phyloP scores from a whole-genome alignment of 1,139 yeast species.

The Blastobotrys arbuscula region DNA sequence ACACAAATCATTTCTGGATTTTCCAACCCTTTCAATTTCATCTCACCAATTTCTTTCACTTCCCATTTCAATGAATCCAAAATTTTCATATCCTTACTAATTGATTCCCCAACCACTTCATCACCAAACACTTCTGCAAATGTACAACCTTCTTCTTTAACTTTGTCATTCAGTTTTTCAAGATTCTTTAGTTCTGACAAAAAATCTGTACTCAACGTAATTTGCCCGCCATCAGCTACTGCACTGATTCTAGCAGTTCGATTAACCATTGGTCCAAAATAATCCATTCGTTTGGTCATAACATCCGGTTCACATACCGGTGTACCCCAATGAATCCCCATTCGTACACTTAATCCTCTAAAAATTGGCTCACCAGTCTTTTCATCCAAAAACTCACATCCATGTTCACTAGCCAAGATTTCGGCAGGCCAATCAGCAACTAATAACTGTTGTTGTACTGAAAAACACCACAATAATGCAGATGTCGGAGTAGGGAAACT shows the following conservation, averaged over 20 bases:
- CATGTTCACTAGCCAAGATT: constrained; percentile 77
- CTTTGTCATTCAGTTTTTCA: constrained; percentile 47
- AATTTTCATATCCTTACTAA: constrained; percentile 62
- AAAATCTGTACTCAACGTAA: constrained; percentile 78
- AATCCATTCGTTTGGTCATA: constrained; percentile 95
- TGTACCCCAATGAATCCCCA: constrained; percentile 98
- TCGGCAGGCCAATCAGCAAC: constrained; percentile 96
- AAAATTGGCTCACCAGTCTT: constrained; percentile 53
- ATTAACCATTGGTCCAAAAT: constrained; percentile 97
- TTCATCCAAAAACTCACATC: constrained; percentile 73
- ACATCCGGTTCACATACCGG: constrained; percentile 96
- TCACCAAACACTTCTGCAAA: constrained; percentile 57
- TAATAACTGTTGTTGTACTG: constrained; percentile 78
- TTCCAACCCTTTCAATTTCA: constrained; percentile 88
- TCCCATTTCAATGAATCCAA: constrained; percentile 66
- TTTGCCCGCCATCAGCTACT: constrained; percentile 98
- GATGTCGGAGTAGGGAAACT: constrained; percentile 91
- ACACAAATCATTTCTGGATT: constrained; percentile 83
- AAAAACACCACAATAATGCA: constrained; percentile 91
- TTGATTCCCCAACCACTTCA: constrained; percentile 52
- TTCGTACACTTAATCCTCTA: constrained; percentile 88
- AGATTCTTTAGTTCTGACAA: constrained; percentile 63
- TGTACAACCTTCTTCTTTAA: constrained; percentile 36
- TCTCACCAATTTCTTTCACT: constrained; percentile 74
- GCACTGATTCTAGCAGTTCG: constrained; percentile 91